These are phyloP conservation scores for Apostasia ramifera DNA, from an alignment of 106 monocot species.

Conservation along the genomic window DNA sequence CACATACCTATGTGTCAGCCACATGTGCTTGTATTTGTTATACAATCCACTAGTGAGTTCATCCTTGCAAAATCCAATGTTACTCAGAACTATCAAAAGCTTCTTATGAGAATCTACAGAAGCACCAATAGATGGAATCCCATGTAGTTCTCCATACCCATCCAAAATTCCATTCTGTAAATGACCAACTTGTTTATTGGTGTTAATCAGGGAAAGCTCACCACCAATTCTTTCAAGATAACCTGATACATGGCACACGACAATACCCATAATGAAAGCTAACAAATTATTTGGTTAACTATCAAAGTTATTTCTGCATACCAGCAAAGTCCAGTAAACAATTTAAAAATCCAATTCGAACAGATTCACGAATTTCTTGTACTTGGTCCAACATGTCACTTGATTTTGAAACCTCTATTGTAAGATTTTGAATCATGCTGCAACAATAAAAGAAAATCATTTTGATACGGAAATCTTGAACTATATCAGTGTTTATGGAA, in stretches of 20 bases:
- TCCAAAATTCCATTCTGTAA: slow-evolving; percentile 44
- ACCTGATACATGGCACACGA: slow-evolving; percentile 44
- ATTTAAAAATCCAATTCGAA: slow-evolving; percentile 86
- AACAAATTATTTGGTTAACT: neutral
- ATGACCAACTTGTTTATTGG: slow-evolving; percentile 43
- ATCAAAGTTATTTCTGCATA: slow-evolving; percentile 12
- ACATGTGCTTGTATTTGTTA: slow-evolving; percentile 77
- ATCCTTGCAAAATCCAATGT: slow-evolving; percentile 97
- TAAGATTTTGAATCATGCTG: slow-evolving; percentile 82
- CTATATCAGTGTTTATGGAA: neutral
- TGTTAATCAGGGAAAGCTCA: slow-evolving; percentile 49
- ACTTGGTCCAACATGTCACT: slow-evolving; percentile 45
- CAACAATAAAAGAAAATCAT: slow-evolving; percentile 14
- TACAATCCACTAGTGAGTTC: slow-evolving; percentile 77
- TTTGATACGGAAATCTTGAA: neutral
- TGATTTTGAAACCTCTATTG: slow-evolving; percentile 53
- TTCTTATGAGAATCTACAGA: slow-evolving; percentile 64
- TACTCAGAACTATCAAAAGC: slow-evolving; percentile 80
- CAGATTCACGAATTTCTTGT: slow-evolving; percentile 85
- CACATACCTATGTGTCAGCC: slow-evolving; percentile 64
- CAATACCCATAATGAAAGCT: neutral
- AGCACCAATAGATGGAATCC: slow-evolving; percentile 23
- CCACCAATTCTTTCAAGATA: slow-evolving; percentile 79
- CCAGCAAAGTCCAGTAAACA: slow-evolving; percentile 93
- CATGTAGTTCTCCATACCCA: slow-evolving; percentile 42